Evolutionary conservation across 106 monocot genomes (phyloP).

Genomic region (Dioscorea dumetorum): DNA sequence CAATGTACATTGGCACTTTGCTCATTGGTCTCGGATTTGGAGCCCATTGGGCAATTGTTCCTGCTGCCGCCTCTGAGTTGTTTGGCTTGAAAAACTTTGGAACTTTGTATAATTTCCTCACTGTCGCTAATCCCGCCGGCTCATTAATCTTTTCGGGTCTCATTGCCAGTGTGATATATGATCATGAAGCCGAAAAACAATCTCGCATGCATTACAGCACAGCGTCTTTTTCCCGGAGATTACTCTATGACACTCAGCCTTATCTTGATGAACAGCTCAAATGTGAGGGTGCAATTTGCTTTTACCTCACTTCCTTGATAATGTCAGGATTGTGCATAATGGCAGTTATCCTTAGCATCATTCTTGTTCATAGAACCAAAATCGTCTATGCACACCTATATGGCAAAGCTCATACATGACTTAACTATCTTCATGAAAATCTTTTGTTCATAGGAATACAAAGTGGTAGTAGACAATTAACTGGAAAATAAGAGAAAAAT

Average conservation of each 20-base stretch:
- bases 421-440: too few species aligned
- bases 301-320: constrained; percentile 43
- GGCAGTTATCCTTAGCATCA: constrained; percentile 39
- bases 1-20: constrained; percentile 41
- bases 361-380: constrained; percentile 59
- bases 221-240: not conserved
- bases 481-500: too few species aligned
- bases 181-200: constrained; percentile 52
- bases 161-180: constrained; percentile 52
- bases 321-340: constrained; percentile 53
- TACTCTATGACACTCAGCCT: not conserved
- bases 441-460: too few species aligned
- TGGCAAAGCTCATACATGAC: constrained; percentile 15
- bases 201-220: not conserved
- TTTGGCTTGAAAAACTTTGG: constrained; percentile 56
- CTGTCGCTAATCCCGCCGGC: constrained; percentile 49
- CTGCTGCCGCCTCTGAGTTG: constrained; percentile 41
- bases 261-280: constrained; percentile 17
- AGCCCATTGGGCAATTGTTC: constrained; percentile 62
- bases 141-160: constrained; percentile 47
- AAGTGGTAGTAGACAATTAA: too few species aligned
- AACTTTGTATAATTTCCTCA: constrained; percentile 55
- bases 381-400: constrained; percentile 44
- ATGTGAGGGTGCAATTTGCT: constrained; percentile 49
- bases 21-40: constrained; percentile 55